A percentile compares a stretch with the other conserved stretches of the same genome.
Conservation (phyloP, 768 basidiomycete species). For the Amanita pallidorosea region DNA sequence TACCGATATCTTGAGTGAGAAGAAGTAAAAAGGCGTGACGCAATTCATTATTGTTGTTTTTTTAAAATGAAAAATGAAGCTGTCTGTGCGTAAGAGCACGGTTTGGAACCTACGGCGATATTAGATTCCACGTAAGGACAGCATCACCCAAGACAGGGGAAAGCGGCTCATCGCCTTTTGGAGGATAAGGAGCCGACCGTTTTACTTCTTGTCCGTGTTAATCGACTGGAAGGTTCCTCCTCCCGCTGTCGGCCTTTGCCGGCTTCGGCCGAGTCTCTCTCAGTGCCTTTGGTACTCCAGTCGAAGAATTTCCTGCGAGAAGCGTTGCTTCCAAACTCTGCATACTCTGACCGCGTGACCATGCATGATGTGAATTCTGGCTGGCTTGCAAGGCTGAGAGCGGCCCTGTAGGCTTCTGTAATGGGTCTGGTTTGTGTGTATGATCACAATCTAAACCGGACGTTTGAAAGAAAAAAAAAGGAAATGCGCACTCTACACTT, state of each 20-base stretch:
- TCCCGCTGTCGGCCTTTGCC: constrained; percentile 21
- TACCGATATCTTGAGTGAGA: neutral
- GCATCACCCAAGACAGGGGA: neutral
- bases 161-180: constrained; percentile 1
- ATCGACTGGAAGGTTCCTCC: constrained; percentile 19
- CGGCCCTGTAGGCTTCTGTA: constrained; percentile 54
- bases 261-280: constrained; percentile 22
- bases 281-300: constrained; percentile 35
- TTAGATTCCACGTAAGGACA: neutral
- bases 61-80: neutral
- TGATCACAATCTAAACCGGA: neutral
- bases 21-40: neutral
- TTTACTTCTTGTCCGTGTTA: constrained; percentile 15
- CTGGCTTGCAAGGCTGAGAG: constrained; percentile 43
- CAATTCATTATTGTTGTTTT: neutral
- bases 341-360: constrained; percentile 76
- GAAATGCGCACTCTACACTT: constrained; percentile 54
- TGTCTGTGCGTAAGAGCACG: neutral
- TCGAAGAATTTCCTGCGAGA: constrained; percentile 66
- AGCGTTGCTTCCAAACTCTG: constrained; percentile 70
- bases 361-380: constrained; percentile 39
- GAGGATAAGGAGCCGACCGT: neutral
- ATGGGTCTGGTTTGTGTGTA: constrained; percentile 39
- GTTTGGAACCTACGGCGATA: neutral
- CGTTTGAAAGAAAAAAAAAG: neutral